Evolutionary conservation across 2,329 filamentous ascomycete genomes (phyloP).

Genomic region (Pestalotiopsis sp.): DNA sequence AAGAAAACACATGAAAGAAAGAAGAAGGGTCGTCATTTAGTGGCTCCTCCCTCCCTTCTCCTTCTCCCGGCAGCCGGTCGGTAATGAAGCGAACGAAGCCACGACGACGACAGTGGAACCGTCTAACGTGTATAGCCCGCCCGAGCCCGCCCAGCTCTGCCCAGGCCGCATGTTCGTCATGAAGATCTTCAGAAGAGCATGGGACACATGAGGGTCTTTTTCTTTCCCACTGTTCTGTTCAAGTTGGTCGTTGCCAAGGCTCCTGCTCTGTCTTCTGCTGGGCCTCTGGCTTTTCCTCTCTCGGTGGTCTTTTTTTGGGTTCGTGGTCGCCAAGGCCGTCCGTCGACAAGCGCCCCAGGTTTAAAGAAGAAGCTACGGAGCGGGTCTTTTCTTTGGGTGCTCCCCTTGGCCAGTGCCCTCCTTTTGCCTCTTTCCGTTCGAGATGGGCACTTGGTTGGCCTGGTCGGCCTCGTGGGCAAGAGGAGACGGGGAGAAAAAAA

Average conservation of each 20-base stretch:
- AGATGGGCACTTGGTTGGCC: not conserved
- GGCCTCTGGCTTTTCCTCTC: not conserved
- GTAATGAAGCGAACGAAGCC: not conserved
- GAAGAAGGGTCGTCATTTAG: not conserved
- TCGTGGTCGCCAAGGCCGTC: not conserved
- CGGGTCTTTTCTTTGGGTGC: not conserved
- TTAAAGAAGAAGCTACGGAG: not conserved
- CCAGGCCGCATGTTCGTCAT: conserved; percentile 4
- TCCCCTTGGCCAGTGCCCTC: not conserved
- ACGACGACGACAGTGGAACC: conserved; percentile 8
- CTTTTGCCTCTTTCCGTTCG: not conserved
- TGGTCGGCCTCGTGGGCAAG: not conserved
- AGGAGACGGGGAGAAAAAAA: not conserved
- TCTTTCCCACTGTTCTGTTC: too few species aligned
- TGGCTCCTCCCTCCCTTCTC: not conserved
- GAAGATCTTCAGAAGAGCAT: not conserved
- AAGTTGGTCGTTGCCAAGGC: too few species aligned
- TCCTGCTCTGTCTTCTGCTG: not conserved
- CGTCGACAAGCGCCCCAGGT: not conserved
- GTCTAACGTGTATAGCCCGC: conserved; percentile 6
- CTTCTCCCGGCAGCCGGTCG: not conserved
- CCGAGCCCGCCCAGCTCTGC: too few species aligned
- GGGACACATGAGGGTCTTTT: not conserved
- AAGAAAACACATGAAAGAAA: not conserved
- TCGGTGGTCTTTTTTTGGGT: not conserved